These are phyloP conservation scores for Syzygium grande DNA, from an alignment of 345 rosid genomes.

Conservation along the genomic window DNA sequence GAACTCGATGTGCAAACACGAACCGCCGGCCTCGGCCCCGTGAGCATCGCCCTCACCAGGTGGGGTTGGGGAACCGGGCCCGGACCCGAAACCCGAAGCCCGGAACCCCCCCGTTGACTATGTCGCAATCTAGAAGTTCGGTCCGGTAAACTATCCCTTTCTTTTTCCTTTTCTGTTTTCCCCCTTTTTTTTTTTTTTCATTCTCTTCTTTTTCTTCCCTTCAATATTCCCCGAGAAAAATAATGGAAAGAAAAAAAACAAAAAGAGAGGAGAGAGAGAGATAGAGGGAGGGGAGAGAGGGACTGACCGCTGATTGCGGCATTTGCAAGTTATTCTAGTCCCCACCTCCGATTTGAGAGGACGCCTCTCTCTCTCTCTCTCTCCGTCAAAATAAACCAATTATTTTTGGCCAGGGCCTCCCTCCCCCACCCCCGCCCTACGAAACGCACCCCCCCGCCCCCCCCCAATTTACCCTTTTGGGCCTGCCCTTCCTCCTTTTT, in stretches of 20 bases:
- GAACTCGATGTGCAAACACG: too few relatives aligned
- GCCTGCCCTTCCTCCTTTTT: not conserved
- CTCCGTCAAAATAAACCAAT: not conserved
- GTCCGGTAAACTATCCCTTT: not conserved
- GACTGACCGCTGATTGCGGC: conserved; percentile 1
- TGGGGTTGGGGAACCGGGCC: too few relatives aligned
- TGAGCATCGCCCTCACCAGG: not conserved
- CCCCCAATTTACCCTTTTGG: not conserved
- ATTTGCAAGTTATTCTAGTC: not conserved
- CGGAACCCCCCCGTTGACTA: not conserved
- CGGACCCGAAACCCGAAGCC: not conserved
- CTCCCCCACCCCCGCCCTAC: not conserved
- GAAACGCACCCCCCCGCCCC: too few relatives aligned
- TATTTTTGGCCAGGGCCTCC: not conserved
- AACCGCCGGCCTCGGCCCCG: too few relatives aligned
- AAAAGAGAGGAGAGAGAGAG: not conserved
- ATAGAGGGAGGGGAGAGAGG: not conserved
- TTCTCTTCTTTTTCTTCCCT: too few relatives aligned
- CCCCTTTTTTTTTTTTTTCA: too few relatives aligned
- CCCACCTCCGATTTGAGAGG: not conserved
- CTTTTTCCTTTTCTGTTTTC: too few relatives aligned
- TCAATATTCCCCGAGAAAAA: too few relatives aligned
- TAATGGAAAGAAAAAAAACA: too few relatives aligned
- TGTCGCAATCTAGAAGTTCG: not conserved
- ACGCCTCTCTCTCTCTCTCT: not conserved